A percentile compares a stretch with the other conserved stretches of the same genome.
Conservation (phyloP, 371 early-diverging fungal genomes). For the Rhizopus delemar region DNA sequence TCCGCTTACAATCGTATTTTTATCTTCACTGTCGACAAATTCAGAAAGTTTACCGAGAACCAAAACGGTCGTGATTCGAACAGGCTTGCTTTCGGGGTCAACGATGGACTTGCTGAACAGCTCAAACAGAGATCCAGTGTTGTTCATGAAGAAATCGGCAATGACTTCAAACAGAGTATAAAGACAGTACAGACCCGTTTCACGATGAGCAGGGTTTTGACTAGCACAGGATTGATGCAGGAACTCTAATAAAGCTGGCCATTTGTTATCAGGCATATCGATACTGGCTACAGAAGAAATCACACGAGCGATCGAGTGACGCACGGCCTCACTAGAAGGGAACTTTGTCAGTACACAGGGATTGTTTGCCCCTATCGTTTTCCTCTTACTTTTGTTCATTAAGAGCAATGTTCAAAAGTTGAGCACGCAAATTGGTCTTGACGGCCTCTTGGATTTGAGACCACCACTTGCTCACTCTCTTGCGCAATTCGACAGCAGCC, state of each 20-base stretch:
- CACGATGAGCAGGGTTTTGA: constrained; percentile 70
- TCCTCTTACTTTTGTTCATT: constrained; percentile 65
- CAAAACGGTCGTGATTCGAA: constrained; percentile 77
- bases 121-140: constrained; percentile 64
- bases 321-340: constrained; percentile 57
- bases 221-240: constrained; percentile 74
- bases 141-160: constrained; percentile 68
- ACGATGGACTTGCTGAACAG: constrained; percentile 69
- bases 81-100: constrained; percentile 79
- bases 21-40: constrained; percentile 71
- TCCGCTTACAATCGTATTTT: constrained; percentile 60
- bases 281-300: constrained; percentile 81
- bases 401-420: constrained; percentile 67
- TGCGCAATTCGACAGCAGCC: constrained; percentile 88
- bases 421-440: constrained; percentile 61
- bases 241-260: constrained; percentile 78
- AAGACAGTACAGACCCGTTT: constrained; percentile 81
- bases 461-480: constrained; percentile 77
- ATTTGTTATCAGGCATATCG: constrained; percentile 73
- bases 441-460: constrained; percentile 53
- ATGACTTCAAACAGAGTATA: constrained; percentile 81
- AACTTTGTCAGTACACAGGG: background rate
- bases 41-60: constrained; percentile 86
- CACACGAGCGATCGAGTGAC: constrained; percentile 78
- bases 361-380: background rate